Percentiles rank a stretch among this genome's conserved stretches.
phyloP scores from a whole-genome alignment of 1,284 basidiomycete genomes.

The Tausonia pullulans region DNA sequence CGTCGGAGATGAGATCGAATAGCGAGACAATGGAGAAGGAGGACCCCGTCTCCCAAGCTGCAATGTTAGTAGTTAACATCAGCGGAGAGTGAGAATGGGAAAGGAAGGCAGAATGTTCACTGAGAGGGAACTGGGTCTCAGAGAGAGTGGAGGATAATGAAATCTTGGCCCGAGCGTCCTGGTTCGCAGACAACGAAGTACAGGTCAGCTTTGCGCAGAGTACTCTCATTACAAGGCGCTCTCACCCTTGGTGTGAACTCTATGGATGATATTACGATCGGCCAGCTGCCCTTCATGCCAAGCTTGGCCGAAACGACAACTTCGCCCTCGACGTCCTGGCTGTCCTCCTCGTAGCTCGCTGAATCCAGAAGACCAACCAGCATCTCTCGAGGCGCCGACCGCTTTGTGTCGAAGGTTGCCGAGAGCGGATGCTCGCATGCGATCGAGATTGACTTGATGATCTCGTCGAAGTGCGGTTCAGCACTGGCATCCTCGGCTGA shows the following conservation, averaged over 20 bases:
- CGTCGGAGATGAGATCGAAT: constrained; percentile 34
- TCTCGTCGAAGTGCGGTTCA: constrained; percentile 45
- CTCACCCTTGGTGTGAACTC: constrained; percentile 39
- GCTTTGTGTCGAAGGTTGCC: constrained; percentile 42
- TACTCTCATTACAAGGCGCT: neutral
- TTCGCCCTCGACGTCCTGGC: constrained; percentile 41
- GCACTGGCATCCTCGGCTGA: constrained; percentile 19
- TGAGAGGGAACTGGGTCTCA: neutral
- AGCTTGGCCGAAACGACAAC: constrained; percentile 45
- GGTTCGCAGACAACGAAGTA: neutral
- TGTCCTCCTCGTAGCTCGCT: constrained; percentile 44
- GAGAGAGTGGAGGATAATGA: constrained; percentile 27
- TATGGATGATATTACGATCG: constrained; percentile 31
- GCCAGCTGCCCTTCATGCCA: constrained; percentile 36
- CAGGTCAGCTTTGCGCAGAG: neutral
- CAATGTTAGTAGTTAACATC: neutral
- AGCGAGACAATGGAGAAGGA: constrained; percentile 48
- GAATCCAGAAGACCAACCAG: constrained; percentile 45
- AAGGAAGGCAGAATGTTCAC: neutral
- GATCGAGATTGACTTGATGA: constrained; percentile 50
- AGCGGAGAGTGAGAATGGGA: neutral
- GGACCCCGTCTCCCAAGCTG: constrained; percentile 54
- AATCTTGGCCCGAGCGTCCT: neutral
- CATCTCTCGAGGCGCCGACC: constrained; percentile 36
- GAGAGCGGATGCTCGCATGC: constrained; percentile 48